Percentiles rank a stretch among this genome's conserved stretches.
Conservation (phyloP, 2,329 filamentous ascomycete species). For the Calonectria multiphialidica region DNA sequence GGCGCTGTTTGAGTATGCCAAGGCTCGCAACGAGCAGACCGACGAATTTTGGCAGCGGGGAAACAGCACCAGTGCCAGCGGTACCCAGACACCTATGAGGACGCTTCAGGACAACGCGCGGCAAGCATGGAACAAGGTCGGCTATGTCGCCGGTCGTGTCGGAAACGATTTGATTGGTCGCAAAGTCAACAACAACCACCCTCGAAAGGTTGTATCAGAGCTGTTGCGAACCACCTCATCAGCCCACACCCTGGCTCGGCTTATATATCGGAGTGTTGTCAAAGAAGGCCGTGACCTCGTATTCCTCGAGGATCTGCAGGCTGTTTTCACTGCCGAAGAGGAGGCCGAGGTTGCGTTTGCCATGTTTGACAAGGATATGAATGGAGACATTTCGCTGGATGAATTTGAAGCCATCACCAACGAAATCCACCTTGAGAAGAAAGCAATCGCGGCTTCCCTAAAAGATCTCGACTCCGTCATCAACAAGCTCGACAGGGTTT, state of each 20-base stretch:
- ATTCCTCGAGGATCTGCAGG: slow-evolving; percentile 80
- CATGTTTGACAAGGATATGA: slow-evolving; percentile 97
- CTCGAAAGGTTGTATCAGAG: slow-evolving; percentile 85
- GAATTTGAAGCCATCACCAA: slow-evolving; percentile 94
- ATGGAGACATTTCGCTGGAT: slow-evolving; percentile 95
- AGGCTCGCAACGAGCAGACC: slow-evolving; percentile 73
- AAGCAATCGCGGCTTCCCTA: slow-evolving; percentile 92
- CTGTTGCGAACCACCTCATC: slow-evolving; percentile 79
- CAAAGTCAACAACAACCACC: slow-evolving; percentile 78
- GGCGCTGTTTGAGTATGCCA: slow-evolving; percentile 76
- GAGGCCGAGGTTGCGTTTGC: slow-evolving; percentile 90
- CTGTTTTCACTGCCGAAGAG: slow-evolving; percentile 84
- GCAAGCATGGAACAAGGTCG: slow-evolving; percentile 82
- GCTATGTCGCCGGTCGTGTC: slow-evolving; percentile 86
- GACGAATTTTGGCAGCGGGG: slow-evolving; percentile 62
- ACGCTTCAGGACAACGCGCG: slow-evolving; percentile 81
- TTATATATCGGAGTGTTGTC: slow-evolving; percentile 88
- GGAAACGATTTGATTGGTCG: slow-evolving; percentile 93
- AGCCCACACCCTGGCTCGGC: slow-evolving; percentile 86
- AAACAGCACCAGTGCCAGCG: slow-evolving; percentile 60
- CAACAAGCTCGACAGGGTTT: slow-evolving; percentile 87
- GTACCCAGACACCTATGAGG: slow-evolving; percentile 79
- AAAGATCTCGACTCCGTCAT: slow-evolving; percentile 97
- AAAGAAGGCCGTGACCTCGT: slow-evolving; percentile 82
- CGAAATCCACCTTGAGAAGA: slow-evolving; percentile 93